Percentiles rank a stretch among this genome's conserved stretches.
Evolutionary conservation across 257 asterid species (phyloP).

Genomic region (Jacaranda copaia): DNA sequence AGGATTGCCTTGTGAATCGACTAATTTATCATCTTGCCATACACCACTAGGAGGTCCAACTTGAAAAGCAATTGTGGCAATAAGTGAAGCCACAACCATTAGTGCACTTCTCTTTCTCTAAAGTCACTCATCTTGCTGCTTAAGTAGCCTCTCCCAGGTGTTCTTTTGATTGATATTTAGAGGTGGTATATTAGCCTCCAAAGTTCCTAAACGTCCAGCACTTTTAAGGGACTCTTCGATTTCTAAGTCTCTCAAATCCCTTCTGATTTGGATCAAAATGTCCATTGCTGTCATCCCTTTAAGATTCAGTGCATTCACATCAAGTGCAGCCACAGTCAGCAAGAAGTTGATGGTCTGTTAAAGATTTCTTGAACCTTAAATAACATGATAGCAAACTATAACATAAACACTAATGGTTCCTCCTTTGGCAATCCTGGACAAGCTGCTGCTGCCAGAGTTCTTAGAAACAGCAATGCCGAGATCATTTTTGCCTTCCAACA

Average conservation of each 20-base stretch:
- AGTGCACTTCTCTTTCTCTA: slow-evolving; percentile 23
- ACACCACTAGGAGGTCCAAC: slow-evolving; percentile 44
- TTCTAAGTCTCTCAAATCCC: not conserved
- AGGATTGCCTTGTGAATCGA: slow-evolving; percentile 1
- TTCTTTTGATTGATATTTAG: not conserved
- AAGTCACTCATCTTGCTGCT: slow-evolving; percentile 19
- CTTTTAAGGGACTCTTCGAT: not conserved
- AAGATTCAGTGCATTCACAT: not conserved
- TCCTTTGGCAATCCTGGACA: too few species aligned
- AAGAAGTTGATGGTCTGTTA: slow-evolving; percentile 6
- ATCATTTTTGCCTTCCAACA: too few species aligned
- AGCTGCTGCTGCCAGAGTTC: too few species aligned
- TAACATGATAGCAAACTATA: not conserved
- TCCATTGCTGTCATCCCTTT: not conserved
- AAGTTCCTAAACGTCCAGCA: not conserved
- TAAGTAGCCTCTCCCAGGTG: not conserved
- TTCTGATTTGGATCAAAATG: not conserved
- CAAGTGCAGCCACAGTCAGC: not conserved
- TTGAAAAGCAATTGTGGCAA: slow-evolving; percentile 48
- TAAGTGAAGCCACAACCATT: slow-evolving; percentile 47
- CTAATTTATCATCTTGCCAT: slow-evolving; percentile 28
- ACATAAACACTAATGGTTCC: not conserved
- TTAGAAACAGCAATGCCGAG: too few species aligned
- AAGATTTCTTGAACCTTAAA: not conserved
- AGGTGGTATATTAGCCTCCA: not conserved